Conservation (phyloP, 2,329 filamentous ascomycete genomes). For the Elsinoe batatas region DNA sequence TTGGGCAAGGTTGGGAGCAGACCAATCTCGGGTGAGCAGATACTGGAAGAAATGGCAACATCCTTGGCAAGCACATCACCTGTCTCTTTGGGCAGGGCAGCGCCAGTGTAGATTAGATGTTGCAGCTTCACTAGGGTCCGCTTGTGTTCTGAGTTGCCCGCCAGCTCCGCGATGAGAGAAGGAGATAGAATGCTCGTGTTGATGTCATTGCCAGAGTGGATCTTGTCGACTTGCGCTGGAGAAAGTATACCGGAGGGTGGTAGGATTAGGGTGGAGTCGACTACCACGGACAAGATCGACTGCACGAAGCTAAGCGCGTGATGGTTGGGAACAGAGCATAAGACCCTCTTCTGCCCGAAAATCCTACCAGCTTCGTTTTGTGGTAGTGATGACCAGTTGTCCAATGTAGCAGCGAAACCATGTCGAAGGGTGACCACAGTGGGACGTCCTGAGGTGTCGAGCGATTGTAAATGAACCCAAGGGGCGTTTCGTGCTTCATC, state of each 20-base stretch:
- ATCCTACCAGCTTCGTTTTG: background rate
- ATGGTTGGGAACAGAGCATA: conserved; percentile 3
- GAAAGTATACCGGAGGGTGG: conserved; percentile 15
- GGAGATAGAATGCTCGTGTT: conserved; percentile 9
- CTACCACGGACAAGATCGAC: conserved; percentile 20
- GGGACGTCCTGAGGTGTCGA: conserved; percentile 2
- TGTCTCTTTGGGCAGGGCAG: conserved; percentile 15
- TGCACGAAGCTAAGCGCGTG: conserved; percentile 12
- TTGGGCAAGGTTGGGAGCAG: conserved; percentile 12
- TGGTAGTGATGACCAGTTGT: conserved; percentile 19
- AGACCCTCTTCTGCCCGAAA: conserved; percentile 2
- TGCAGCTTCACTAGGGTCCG: conserved; percentile 1
- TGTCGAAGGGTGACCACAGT: conserved; percentile 6
- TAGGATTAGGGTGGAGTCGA: conserved; percentile 17
- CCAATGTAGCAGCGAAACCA: conserved; percentile 10
- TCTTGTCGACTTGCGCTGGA: background rate
- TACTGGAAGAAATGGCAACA: conserved; percentile 16
- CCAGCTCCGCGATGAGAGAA: conserved; percentile 9
- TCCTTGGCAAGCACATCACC: conserved; percentile 16
- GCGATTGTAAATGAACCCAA: conserved; percentile 11
- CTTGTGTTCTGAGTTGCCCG: background rate
- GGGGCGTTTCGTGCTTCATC: conserved; percentile 11
- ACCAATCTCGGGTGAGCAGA: conserved; percentile 20
- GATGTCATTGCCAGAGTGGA: background rate
- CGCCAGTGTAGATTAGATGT: background rate